Percentiles rank a stretch among this genome's conserved stretches.
Evolutionary conservation across 2,329 filamentous ascomycete species (phyloP).

Genomic region (Verticillium albo-atrum): DNA sequence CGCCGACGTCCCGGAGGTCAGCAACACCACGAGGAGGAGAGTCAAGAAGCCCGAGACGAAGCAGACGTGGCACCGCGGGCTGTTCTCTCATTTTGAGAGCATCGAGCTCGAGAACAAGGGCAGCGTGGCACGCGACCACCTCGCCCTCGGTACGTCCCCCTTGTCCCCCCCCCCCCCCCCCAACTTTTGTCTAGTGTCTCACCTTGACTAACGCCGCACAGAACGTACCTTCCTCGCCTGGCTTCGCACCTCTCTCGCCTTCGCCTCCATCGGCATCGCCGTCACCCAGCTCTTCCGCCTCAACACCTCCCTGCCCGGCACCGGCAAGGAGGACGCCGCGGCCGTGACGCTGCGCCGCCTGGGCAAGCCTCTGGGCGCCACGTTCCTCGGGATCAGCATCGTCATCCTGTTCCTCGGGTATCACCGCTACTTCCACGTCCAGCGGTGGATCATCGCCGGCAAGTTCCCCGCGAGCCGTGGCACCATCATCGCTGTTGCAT

Average conservation of each 20-base stretch:
- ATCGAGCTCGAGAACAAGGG: slow-evolving; percentile 84
- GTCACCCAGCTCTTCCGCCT: slow-evolving; percentile 82
- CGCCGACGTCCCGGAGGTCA: slow-evolving; percentile 5
- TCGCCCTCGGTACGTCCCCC: slow-evolving; percentile 61
- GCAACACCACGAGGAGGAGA: not conserved
- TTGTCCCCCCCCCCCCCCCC: not conserved
- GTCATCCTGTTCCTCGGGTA: slow-evolving; percentile 72
- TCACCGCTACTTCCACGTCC: slow-evolving; percentile 71
- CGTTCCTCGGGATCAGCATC: slow-evolving; percentile 73
- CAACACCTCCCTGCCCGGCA: slow-evolving; percentile 57
- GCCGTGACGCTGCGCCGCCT: slow-evolving; percentile 52
- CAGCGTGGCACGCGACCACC: slow-evolving; percentile 75
- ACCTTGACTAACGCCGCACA: slow-evolving; percentile 24
- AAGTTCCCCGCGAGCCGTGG: slow-evolving; percentile 78
- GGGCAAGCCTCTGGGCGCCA: slow-evolving; percentile 70
- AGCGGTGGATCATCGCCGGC: slow-evolving; percentile 74
- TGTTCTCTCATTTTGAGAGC: slow-evolving; percentile 46
- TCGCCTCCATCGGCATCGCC: slow-evolving; percentile 78
- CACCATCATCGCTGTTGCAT: slow-evolving; percentile 65
- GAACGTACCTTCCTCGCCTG: slow-evolving; percentile 83
- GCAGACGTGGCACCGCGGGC: slow-evolving; percentile 46
- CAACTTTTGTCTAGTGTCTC: too few species aligned
- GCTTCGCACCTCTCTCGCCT: slow-evolving; percentile 76
- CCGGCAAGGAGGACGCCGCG: slow-evolving; percentile 24
- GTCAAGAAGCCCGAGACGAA: slow-evolving; percentile 17